These are phyloP conservation scores for Chlamydomonas reinhardtii DNA, from an alignment of 163 green algal genomes.

Conservation along the genomic window DNA sequence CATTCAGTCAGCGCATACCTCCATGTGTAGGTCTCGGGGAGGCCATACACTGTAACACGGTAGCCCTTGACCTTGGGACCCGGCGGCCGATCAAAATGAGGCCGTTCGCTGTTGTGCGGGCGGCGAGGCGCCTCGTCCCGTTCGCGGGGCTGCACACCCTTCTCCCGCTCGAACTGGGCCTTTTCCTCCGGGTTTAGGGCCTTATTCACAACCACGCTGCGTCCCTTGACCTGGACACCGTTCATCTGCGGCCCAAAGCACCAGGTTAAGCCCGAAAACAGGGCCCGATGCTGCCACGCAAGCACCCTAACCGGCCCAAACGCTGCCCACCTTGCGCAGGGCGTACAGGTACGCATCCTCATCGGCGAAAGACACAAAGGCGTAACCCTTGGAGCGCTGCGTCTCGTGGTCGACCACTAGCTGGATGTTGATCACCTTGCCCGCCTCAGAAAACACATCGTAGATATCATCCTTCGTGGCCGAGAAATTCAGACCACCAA, in stretches of 20 bases:
- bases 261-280: too few species aligned
- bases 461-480: slow-evolving; percentile 30
- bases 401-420: slow-evolving; percentile 40
- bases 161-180: slow-evolving; percentile 3
- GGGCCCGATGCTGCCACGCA: too few species aligned
- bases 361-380: slow-evolving; percentile 29
- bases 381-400: slow-evolving; percentile 33
- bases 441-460: slow-evolving; percentile 18
- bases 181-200: slow-evolving; percentile 43
- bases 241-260: slow-evolving; percentile 20
- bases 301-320: neutral
- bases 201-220: slow-evolving; percentile 26
- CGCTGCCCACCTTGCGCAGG: neutral
- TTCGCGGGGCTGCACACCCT: neutral
- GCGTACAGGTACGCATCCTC: slow-evolving; percentile 32
- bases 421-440: slow-evolving; percentile 33
- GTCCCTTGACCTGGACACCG: slow-evolving; percentile 16
- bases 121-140: neutral
- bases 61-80: slow-evolving; percentile 40
- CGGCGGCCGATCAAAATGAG: slow-evolving; percentile 25
- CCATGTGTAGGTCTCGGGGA: slow-evolving; percentile 29
- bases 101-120: neutral
- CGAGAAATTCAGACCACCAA: slow-evolving; percentile 30
- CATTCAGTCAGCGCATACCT: slow-evolving; percentile 11
- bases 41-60: slow-evolving; percentile 17